Evolutionary conservation across 1,284 basidiomycete species (phyloP), one percentile per base, ranked within the genome.

Genomic region (Tylopilus sp.): DNA sequence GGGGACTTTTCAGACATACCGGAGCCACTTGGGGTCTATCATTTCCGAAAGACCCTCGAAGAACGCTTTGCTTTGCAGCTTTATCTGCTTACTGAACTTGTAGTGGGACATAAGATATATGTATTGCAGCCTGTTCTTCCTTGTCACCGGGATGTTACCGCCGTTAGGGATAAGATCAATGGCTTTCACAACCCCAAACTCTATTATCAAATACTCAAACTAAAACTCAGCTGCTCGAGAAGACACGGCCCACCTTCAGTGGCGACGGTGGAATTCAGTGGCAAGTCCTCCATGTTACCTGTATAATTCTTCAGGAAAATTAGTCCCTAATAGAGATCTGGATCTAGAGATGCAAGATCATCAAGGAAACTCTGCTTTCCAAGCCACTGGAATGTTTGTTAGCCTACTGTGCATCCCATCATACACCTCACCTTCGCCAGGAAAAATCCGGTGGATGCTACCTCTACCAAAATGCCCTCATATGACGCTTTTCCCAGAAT

Each of bases 401-500:
- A 65, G 61, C 19, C 26, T 36, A 22, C 24, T 26, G 24, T 16
- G 9, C 47, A n/a, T 13, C n/a, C 24, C 3, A 18, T 29, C 26
- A 22, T 19, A 36, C 4, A 13, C 78, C 82, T 65, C 66, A 92
- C 91, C 86, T 96, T 96, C 18, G 92, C 90, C 47, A 97, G 84
- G 87, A 99, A 99, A 84, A 99, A 99, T 12, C 91, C 90, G 1
- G 98, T 96, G 80, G 99, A 99, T 2, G 93, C 93, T 7, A 97
- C 94, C 72, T 99, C 96, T n/a, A 98, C 91, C 10, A 99, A 84
- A 58, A 99, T 99, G 4, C 97, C 96, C 62, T 99, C 95, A 77
- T 99, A 99, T 73, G 99, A 85, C 0, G 97, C 97, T 78, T 99
- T 99, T 15, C 97, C 97, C 1, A 99, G 84, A 32, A 99, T 93